Base-by-base conservation (phyloP, 495 filamentous ascomycete genomes). In the Pyrenopolyporus hunteri region DNA sequence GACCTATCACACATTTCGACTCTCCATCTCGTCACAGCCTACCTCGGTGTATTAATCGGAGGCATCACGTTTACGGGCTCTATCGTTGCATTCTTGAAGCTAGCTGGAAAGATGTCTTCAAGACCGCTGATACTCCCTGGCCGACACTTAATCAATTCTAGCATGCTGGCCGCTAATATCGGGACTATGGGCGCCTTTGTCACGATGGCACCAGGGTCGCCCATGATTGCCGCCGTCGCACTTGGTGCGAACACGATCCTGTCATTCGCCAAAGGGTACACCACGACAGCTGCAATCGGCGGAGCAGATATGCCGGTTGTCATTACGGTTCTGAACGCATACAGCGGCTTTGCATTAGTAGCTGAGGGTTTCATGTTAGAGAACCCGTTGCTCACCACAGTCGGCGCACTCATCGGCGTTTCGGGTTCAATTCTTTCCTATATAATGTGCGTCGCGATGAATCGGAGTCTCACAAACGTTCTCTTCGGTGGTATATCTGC, bases 291-390 rank as follows among this genome's bases (percentile, higher is more conserved):
- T 26, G 89, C 88, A 7, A 92, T 93, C 69, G 90, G 90, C 8
- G 90, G 89, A n/a, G 90, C 89, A 3, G 89, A 92, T 66, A 91
- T 91, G 89, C 89, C 89, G 11, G 90, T 93, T 13, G 90, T 92
- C 14, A 92, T 93, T 57, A 93, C 89, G 0, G 89, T 92, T 5
- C 76, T 93, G 10, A 93, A 93, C 67, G 90, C 90, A 2, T 93
- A 92, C 65, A 91, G 88, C 36, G 90, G 90, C 6, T 93, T 93
- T 54, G 90, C 90, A 0, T 76, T 93, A 26, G 88, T 93, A 0
- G 89, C 90, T 0, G 90, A 93, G 70, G 90, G 90, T 9, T 82
- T 93, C 56, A 93, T 93, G 90, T 81, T 93, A n/a, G 84, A 91
- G 62, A 92, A 92, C 58, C 84, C 89, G 0, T 78, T 93, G 0